A percentile compares a stretch with the other conserved stretches of the same genome.
These are phyloP conservation scores for Yarrowia sp. DNA, from an alignment of 805 yeast species.

Conservation along the genomic window DNA sequence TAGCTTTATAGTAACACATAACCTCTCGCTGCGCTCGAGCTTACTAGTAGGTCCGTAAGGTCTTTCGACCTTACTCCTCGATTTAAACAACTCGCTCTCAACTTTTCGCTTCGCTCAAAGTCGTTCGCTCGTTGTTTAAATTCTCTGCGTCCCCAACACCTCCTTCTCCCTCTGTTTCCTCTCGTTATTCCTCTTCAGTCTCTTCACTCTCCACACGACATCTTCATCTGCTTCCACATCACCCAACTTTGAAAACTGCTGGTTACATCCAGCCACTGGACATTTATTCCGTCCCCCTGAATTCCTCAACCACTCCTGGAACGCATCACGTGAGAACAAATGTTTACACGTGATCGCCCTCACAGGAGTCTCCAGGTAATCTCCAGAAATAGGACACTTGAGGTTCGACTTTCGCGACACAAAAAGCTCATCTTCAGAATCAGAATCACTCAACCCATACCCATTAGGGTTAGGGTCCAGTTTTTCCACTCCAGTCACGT, in stretches of 20 bases:
- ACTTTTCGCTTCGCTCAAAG: not conserved
- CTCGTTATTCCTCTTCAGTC: not conserved
- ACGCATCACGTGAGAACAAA: not conserved
- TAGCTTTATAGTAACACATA: no score
- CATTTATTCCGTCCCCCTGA: not conserved
- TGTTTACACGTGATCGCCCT: not conserved
- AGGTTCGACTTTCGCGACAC: constrained; percentile 10
- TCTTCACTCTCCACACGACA: not conserved
- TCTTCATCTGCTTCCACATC: not conserved
- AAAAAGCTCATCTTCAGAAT: constrained; percentile 5
- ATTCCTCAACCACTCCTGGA: not conserved
- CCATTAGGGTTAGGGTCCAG: not conserved
- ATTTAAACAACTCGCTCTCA: no score
- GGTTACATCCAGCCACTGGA: constrained; percentile 9
- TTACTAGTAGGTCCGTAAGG: no score
- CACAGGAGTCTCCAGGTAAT: not conserved
- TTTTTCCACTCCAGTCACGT: not conserved
- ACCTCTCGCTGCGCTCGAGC: no score
- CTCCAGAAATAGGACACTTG: constrained; percentile 13
- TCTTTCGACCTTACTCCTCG: no score
- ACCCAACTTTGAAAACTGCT: not conserved
- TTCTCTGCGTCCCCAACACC: not conserved
- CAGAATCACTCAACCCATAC: not conserved
- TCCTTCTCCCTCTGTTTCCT: not conserved
- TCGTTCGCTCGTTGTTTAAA: no score